Evolutionary conservation across 2,329 filamentous ascomycete species (phyloP), one percentile per base, ranked within the genome.

Genomic region (Pestalotiopsis sp.): DNA sequence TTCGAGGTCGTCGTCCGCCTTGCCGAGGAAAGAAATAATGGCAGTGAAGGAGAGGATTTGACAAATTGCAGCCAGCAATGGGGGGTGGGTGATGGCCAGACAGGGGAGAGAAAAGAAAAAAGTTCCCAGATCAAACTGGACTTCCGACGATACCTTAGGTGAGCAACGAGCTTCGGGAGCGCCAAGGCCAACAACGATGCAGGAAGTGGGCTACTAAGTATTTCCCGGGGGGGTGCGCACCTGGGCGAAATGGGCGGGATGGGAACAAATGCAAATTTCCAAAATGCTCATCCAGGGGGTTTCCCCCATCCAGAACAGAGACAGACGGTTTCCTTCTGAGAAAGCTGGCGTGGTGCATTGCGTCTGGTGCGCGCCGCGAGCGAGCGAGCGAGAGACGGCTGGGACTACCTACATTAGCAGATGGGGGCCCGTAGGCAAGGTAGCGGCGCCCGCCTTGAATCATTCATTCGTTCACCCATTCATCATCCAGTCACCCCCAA

Each of bases 221-320:
- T 52, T 52, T 52, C 45, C 45, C 45, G 45, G 45, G 45, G 45
- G 45, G 20, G 57, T 52, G 14, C 12, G 14, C 45, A 52, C 14
- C 45, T 52, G 45, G n/a, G 49, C 20, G 41, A 52, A 20, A 25
- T 23, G 39, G 41, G 52, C 62, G 27, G 41, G 63, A 49, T 49
- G 17, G 49, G 63, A 27, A 52, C 62, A 65, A 23, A 58, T 66
- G 63, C 49, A 66, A 66, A 66, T 66, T 66, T 66, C 63, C 63
- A 66, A 31, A 56, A 56, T 38, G 63, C 23, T 23, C 41, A 57
- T 41, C 31, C 63, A 45, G 52, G 63, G 63, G 63, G 45, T 58
- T 62, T 39, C 25, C 63, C 63, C 63, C 63, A 31, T 66, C 45
- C 31, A 66, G 25, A 38, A 36, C 31, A 36, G 23, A 36, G 23